A percentile compares a stretch with the other conserved stretches of the same genome.
Evolutionary conservation across 306 rosid genomes (phyloP).

Genomic region (Cicer judaicum): DNA sequence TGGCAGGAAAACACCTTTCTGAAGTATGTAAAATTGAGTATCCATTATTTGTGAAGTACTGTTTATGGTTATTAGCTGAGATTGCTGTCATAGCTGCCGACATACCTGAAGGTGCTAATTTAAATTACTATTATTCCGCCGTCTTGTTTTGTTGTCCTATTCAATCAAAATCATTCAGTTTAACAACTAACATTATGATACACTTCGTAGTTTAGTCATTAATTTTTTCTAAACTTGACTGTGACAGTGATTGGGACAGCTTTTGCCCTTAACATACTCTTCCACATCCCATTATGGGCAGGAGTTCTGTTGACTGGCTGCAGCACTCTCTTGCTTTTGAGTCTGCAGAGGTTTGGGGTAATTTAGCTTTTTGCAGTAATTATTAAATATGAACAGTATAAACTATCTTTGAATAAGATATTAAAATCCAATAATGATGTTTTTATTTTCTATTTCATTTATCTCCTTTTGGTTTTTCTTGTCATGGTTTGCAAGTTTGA

Average conservation of each 20-base stretch:
- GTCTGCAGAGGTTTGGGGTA: constrained; percentile 89
- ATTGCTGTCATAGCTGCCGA: constrained; percentile 88
- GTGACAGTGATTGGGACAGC: constrained; percentile 90
- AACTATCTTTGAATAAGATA: constrained; percentile 1
- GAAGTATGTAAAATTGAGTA: constrained; percentile 86
- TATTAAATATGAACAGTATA: constrained; percentile 14
- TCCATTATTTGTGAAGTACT: constrained; percentile 67
- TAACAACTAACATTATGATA: background rate
- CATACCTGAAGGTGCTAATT: constrained; percentile 76
- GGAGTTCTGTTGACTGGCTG: constrained; percentile 80
- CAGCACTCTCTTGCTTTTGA: constrained; percentile 81
- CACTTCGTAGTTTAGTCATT: background rate
- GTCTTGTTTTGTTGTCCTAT: background rate
- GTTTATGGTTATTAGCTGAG: constrained; percentile 87
- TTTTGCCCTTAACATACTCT: constrained; percentile 78
- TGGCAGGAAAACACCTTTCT: constrained; percentile 81
- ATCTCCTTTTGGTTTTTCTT: background rate
- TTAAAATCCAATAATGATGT: background rate
- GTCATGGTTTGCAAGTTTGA: background rate
- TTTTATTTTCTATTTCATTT: background rate
- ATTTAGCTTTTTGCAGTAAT: background rate
- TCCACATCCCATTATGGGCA: constrained; percentile 78
- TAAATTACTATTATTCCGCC: background rate
- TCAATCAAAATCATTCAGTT: constrained; percentile 13
- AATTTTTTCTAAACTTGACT: constrained; percentile 13